phyloP scores from a whole-genome alignment of 2,329 filamentous ascomycete genomes.

The Fusarium virguliforme region DNA sequence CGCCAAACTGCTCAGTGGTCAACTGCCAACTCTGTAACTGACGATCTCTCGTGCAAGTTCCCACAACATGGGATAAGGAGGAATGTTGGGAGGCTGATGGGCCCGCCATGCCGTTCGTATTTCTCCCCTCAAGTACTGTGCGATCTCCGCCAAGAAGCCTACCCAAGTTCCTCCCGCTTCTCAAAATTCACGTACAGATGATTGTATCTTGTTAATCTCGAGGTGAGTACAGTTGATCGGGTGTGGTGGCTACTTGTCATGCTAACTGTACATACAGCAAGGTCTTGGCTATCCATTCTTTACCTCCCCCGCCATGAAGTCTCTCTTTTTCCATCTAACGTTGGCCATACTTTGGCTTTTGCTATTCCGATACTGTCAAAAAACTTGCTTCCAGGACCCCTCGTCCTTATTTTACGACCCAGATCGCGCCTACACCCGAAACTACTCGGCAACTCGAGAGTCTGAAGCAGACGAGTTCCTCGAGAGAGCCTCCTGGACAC shows the following conservation, averaged over 20 bases:
- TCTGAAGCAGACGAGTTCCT: slow-evolving; percentile 47
- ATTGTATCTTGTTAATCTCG: background rate
- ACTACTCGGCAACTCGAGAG: slow-evolving; percentile 47
- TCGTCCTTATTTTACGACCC: slow-evolving; percentile 51
- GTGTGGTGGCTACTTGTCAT: background rate
- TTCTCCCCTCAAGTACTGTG: slow-evolving; percentile 11
- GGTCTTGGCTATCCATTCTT: background rate
- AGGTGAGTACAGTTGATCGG: background rate
- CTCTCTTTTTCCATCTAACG: background rate
- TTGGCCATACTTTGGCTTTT: slow-evolving; percentile 38
- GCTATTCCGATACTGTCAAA: slow-evolving; percentile 44
- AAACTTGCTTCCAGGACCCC: slow-evolving; percentile 45
- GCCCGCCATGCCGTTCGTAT: background rate
- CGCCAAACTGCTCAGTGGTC: slow-evolving; percentile 4
- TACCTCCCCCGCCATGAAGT: background rate
- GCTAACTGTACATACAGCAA: background rate
- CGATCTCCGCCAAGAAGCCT: slow-evolving; percentile 9
- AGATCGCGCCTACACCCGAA: slow-evolving; percentile 44
- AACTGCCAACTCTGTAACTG: slow-evolving; percentile 3
- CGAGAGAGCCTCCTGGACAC: slow-evolving; percentile 7
- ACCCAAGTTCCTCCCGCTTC: background rate
- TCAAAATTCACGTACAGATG: background rate
- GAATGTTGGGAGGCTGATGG: background rate
- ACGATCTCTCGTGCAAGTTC: background rate
- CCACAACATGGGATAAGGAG: background rate